Evolutionary conservation across 2,329 filamentous ascomycete species (phyloP), one percentile per base, ranked within the genome.

Genomic region (Aurifilum marmelostoma): DNA sequence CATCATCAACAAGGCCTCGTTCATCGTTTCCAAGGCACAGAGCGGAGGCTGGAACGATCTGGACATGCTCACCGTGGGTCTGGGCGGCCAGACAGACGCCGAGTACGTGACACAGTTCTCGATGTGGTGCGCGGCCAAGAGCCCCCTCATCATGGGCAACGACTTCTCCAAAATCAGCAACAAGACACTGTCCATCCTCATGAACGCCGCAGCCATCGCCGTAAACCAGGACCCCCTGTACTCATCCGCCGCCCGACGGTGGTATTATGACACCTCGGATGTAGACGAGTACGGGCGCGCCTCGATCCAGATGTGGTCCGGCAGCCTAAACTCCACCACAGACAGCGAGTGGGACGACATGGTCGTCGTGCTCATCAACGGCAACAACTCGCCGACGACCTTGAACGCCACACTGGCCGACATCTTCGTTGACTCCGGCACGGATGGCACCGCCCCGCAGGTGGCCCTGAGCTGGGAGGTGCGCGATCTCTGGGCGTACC

Each of bases 401-500:
- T 82, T 88, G 82, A 83, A 83, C 67, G 83, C 83, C 24, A 82
- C 83, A 1, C 79, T 87, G 3, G 77, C 77, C 27, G 85, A 88
- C 54, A 83, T 88, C 67, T 88, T 88, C 75, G 75, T 83, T 63
- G 82, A 85, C 70, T 77, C 78, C 47, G 82, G 83, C 4, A 79
- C 79, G 0, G 77, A 75, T 1, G 81, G 80, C 32, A 81, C 81
- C 0, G 82, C 82, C 0, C 69, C 75, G 0, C 78, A 85, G 74
- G 75, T 82, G 0, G 74, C 77, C 32, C 75, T 80, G 71, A 77
- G 76, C 0, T 88, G 84, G 84, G 84, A 86, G 70, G 77, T 88
- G 7, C 83, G 82, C 62, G 85, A 88, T 73, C 77, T 88, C 1
- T 88, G 86, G 86, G 84, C 80, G 4, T 82, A 83, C 70, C 78